Evolutionary conservation across 805 yeast genomes (phyloP), one percentile per base, ranked within the genome.

Genomic region (Nakazawaea siamensis): DNA sequence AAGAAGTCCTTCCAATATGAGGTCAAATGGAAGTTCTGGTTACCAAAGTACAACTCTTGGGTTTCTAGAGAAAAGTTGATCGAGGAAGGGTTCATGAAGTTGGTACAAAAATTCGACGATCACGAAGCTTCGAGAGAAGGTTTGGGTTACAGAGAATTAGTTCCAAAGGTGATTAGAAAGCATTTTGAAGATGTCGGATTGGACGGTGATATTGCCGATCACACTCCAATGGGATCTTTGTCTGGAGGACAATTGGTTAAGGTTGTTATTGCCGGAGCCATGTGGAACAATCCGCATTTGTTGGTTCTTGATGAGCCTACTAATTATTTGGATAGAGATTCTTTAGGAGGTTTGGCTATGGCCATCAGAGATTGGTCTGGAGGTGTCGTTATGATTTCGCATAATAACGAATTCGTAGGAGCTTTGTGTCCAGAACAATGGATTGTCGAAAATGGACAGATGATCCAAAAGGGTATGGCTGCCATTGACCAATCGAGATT

Each of bases 61-160:
- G 84, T 92, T 53, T 74, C 96, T 29, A 80, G 81, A 50, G 98
- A 90, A 42, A 64, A 66, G 24, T 68, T 90, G 44, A 51, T 85
- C 27, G 90, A 79, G 59, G 76, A 83, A 54, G 94, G 97, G 41
- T 87, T 87, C 54, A 80, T 75, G 43, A 87, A 86, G 68, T 65
- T 92, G 54, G 94, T 90, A 44, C 95, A 90, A 62, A 90, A 83
- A 59, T 94, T 92, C 49, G 98, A 90, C 66, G 97, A 92, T 71
- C 95, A 88, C 64, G 98, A 92, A 70, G 95, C 98, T 45, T 86
- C 95, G 31, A 87, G 97, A 66, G 96, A 94, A 64, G 98, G 98
- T 77, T 72, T 90, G 46, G 97, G 97, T 54, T 90, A 90, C 75
- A 82, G 98, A 70, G 92, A 94, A 47, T 70, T 90, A 53, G 73